Conservation (phyloP, 495 filamentous ascomycete species). For the Aspergillus diversus region DNA sequence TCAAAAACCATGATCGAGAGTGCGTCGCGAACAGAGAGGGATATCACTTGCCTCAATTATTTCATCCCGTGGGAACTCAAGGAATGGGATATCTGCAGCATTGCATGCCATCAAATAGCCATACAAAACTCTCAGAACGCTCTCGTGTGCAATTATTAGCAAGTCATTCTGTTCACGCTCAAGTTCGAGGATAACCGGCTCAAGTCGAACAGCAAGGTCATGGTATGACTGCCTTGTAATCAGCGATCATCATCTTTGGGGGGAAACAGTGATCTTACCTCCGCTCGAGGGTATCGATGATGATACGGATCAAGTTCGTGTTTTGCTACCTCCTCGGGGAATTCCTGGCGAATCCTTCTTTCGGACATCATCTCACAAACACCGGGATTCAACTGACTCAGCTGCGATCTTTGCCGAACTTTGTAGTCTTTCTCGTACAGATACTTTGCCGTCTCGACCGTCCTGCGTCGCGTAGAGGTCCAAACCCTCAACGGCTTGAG, state of each 20-base stretch:
- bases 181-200: slow-evolving; percentile 96
- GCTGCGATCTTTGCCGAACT: slow-evolving; percentile 87
- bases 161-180: slow-evolving; percentile 97
- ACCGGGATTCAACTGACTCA: slow-evolving; percentile 96
- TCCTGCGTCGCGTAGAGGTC: slow-evolving; percentile 90
- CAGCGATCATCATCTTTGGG: slow-evolving; percentile 1
- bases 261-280: slow-evolving; percentile 59
- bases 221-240: slow-evolving; percentile 78
- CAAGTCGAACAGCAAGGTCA: slow-evolving; percentile 95
- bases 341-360: slow-evolving; percentile 74
- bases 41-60: slow-evolving; percentile 77
- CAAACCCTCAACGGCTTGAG: slow-evolving; percentile 85
- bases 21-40: not conserved
- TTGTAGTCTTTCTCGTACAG: slow-evolving; percentile 78
- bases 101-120: slow-evolving; percentile 99
- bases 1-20: slow-evolving; percentile 3
- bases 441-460: slow-evolving; percentile 86
- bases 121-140: slow-evolving; percentile 92
- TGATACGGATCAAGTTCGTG: slow-evolving; percentile 97
- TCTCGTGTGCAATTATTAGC: slow-evolving; percentile 97
- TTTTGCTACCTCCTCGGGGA: slow-evolving; percentile 87
- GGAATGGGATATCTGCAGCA: slow-evolving; percentile 90
- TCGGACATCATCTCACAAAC: slow-evolving; percentile 92
- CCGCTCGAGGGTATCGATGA: slow-evolving; percentile 92
- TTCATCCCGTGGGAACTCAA: slow-evolving; percentile 94